A percentile compares a stretch with the other conserved stretches of the same genome.
These are phyloP conservation scores for Drechmeria coniospora DNA, from an alignment of 2,329 filamentous ascomycete species.

Conservation along the genomic window DNA sequence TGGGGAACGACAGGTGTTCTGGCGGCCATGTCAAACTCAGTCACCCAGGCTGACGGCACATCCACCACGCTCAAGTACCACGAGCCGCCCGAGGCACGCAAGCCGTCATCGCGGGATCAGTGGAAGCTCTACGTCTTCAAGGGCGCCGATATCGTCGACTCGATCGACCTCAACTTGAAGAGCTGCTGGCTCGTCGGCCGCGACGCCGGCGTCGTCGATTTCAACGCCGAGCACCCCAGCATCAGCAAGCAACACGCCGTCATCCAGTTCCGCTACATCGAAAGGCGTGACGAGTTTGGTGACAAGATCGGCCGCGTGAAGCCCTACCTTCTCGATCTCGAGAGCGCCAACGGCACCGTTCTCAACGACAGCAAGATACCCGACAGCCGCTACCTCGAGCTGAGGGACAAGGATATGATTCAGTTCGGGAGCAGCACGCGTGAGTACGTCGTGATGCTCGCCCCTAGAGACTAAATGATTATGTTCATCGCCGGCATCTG, in stretches of 20 bases:
- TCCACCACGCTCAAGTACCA: conserved; percentile 84
- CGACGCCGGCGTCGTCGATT: conserved; percentile 65
- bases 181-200: conserved; percentile 88
- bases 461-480: conserved; percentile 25
- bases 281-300: conserved; percentile 73
- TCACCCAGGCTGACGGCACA: conserved; percentile 56
- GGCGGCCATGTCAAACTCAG: conserved; percentile 71
- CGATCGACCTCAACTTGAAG: conserved; percentile 56
- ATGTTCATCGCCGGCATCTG: too few relatives aligned
- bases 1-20: conserved; percentile 66
- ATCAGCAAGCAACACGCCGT: conserved; percentile 93
- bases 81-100: conserved; percentile 84
- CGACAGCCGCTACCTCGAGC: conserved; percentile 66
- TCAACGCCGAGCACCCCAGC: conserved; percentile 77
- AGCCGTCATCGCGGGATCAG: conserved; percentile 58
- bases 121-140: conserved; percentile 96
- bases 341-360: conserved; percentile 79
- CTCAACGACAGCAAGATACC: conserved; percentile 66
- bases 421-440: conserved; percentile 76
- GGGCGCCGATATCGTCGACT: conserved; percentile 62
- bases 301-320: conserved; percentile 66
- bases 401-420: conserved; percentile 78
- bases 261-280: conserved; percentile 77
- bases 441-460: conserved; percentile 92
- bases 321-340: conserved; percentile 85